These are phyloP conservation scores for Trichoderma citrinoviride DNA, from an alignment of 2,329 filamentous ascomycete genomes.

Conservation along the genomic window DNA sequence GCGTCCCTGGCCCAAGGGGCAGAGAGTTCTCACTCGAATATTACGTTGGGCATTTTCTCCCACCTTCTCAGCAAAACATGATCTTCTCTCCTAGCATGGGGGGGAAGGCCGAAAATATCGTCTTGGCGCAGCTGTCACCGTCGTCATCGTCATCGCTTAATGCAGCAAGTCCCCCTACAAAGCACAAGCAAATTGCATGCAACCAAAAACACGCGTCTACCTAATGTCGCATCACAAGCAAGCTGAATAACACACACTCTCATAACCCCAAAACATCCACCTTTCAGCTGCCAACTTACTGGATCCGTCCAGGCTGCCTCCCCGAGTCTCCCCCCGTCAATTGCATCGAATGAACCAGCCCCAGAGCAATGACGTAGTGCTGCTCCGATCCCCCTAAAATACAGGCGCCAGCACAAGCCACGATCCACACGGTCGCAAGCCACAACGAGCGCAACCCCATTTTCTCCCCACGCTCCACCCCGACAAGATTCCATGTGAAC, in stretches of 20 bases:
- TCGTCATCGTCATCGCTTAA: too few species aligned
- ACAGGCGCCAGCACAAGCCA: constrained; percentile 6
- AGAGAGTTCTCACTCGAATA: background rate
- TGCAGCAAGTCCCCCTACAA: too few species aligned
- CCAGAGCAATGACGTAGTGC: constrained; percentile 8
- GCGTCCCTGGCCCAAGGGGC: background rate
- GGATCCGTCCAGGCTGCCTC: constrained; percentile 9
- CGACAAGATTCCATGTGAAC: background rate
- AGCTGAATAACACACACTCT: background rate
- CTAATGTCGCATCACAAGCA: too few species aligned
- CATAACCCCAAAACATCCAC: background rate
- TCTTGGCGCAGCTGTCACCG: too few species aligned
- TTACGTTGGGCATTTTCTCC: too few species aligned
- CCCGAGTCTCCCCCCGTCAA: too few species aligned
- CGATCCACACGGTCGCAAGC: background rate
- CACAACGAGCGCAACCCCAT: background rate
- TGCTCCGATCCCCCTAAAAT: background rate
- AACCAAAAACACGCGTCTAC: too few species aligned
- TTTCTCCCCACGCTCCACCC: constrained; percentile 7
- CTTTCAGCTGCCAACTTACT: background rate
- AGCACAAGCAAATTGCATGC: too few species aligned
- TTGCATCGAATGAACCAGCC: background rate
- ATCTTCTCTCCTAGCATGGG: too few species aligned
- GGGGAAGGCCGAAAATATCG: too few species aligned
- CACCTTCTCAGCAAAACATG: too few species aligned